These are phyloP conservation scores for Cyberlindnera veronae DNA, from an alignment of 805 yeast species.

Conservation along the genomic window DNA sequence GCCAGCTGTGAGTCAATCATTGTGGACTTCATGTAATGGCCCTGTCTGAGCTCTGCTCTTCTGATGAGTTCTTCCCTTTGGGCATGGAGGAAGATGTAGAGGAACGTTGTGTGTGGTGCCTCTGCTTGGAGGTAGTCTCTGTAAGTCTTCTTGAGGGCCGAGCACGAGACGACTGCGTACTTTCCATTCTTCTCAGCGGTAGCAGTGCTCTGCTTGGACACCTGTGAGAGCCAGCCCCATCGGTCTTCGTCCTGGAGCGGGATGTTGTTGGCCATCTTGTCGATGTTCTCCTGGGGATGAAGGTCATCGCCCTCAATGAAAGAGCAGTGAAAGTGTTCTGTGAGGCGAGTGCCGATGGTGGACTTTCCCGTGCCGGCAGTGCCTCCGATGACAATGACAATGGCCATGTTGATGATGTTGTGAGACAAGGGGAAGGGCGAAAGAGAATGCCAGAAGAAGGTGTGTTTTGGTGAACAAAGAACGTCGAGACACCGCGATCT, in stretches of 20 bases:
- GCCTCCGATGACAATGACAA: conserved; percentile 74
- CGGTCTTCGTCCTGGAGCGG: conserved; percentile 89
- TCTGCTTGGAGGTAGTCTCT: conserved; percentile 53
- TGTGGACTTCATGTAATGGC: conserved; percentile 83
- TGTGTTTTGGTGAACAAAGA: too few relatives aligned
- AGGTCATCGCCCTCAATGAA: conserved; percentile 84
- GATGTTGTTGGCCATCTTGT: conserved; percentile 76
- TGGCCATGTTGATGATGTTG: conserved; percentile 6
- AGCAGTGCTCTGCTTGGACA: conserved; percentile 41
- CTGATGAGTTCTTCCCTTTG: conserved; percentile 53
- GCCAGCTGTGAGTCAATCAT: conserved; percentile 81
- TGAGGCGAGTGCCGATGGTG: conserved; percentile 59
- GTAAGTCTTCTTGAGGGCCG: conserved; percentile 74
- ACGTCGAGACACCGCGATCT: too few relatives aligned
- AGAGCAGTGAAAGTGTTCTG: conserved; percentile 43
- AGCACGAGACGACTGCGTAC: conserved; percentile 67
- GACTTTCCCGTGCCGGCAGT: conserved; percentile 97
- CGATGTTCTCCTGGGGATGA: conserved; percentile 70
- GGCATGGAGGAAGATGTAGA: conserved; percentile 67
- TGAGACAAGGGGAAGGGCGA: too few relatives aligned
- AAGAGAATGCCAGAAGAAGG: too few relatives aligned
- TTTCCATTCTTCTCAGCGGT: conserved; percentile 32
- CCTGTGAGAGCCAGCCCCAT: conserved; percentile 76
- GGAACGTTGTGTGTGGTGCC: conserved; percentile 37
- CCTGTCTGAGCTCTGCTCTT: conserved; percentile 61